A percentile compares a stretch with the other conserved stretches of the same genome.
Conservation (phyloP, 2,329 filamentous ascomycete species). For the Ophiocordyceps sinensis region DNA sequence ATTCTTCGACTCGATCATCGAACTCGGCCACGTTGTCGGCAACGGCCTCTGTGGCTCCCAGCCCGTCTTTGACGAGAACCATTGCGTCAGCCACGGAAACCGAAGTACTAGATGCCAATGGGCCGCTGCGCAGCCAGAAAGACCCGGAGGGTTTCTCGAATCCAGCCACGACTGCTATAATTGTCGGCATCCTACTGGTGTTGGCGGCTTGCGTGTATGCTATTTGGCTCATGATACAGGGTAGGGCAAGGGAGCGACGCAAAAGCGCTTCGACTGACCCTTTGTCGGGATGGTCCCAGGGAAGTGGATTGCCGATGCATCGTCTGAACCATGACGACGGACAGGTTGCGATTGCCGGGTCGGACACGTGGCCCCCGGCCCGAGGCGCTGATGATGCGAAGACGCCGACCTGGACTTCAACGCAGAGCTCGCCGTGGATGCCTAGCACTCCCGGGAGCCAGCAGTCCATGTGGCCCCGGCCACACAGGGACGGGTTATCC, state of each 20-base stretch:
- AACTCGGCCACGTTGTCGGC: no score
- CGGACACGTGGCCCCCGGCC: background rate
- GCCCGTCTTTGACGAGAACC: no score
- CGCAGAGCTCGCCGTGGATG: background rate
- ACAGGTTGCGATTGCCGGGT: background rate
- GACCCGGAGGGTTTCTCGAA: constrained; percentile 1
- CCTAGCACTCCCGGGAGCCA: background rate
- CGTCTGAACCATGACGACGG: background rate
- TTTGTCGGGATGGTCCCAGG: background rate
- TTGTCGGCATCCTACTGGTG: constrained; percentile 5
- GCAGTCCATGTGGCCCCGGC: background rate
- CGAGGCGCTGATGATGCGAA: background rate
- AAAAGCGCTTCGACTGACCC: background rate
- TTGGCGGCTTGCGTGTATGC: background rate
- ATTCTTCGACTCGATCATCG: no score
- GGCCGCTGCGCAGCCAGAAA: background rate
- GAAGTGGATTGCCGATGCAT: background rate
- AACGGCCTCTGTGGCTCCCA: no score
- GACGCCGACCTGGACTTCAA: background rate
- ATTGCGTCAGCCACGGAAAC: background rate
- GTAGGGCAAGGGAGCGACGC: background rate
- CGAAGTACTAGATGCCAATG: background rate
- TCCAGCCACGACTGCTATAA: constrained; percentile 8
- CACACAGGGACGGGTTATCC: background rate
- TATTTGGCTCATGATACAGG: background rate